phyloP scores from a whole-genome alignment of 164 flowering plant genomes.

The Nelumbo lutea region DNA sequence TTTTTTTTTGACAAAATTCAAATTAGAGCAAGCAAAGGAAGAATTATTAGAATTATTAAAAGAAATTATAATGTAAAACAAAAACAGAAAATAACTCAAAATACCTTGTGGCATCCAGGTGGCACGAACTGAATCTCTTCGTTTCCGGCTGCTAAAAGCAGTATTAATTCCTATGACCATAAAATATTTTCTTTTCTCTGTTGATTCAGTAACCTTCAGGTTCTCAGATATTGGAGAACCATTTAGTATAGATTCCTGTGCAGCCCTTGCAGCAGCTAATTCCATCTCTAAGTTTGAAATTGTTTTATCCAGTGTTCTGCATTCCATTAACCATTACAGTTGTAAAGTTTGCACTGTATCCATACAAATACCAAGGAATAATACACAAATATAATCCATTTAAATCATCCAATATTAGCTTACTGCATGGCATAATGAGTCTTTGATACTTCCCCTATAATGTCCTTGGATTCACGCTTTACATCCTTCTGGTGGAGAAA shows the following conservation, averaged over 20 bases:
- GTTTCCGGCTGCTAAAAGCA: conserved; percentile 72
- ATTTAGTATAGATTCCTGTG: conserved; percentile 40
- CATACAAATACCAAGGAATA: not conserved
- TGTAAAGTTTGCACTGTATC: not conserved
- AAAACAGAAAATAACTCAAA: conserved; percentile 1
- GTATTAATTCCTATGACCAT: conserved; percentile 83
- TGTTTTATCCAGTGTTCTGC: conserved; percentile 53
- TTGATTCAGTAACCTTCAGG: conserved; percentile 21
- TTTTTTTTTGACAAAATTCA: conserved; percentile 4
- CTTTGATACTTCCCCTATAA: conserved; percentile 19
- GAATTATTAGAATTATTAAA: not conserved
- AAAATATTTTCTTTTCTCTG: conserved; percentile 47
- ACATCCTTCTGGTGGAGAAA: conserved; percentile 21
- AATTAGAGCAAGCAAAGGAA: conserved; percentile 1
- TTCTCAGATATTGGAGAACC: conserved; percentile 32
- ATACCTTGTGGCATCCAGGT: conserved; percentile 92
- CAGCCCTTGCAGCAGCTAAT: conserved; percentile 49
- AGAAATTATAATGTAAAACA: conserved; percentile 2
- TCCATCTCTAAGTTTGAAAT: conserved; percentile 59
- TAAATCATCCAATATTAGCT: conserved; percentile 15
- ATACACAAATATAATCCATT: conserved; percentile 2
- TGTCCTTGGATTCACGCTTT: conserved; percentile 20
- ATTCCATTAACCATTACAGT: conserved; percentile 5
- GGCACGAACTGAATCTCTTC: conserved; percentile 80
- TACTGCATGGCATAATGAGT: conserved; percentile 32